Evolutionary conservation across 257 asterid species (phyloP).

Genomic region (Solanum chilense): DNA sequence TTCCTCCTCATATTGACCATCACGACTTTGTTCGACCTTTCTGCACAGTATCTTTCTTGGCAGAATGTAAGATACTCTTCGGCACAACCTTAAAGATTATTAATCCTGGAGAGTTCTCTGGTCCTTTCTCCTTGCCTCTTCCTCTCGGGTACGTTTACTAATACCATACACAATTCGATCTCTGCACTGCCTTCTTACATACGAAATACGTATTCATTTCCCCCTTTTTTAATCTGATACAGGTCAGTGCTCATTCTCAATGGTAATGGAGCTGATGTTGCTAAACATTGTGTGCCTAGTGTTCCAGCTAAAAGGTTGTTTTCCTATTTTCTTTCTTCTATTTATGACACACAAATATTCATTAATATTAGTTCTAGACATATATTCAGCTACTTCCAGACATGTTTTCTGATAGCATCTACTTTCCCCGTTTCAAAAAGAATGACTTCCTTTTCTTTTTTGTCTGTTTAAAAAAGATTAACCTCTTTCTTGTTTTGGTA

Average conservation of each 20-base stretch:
- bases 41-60: conserved; percentile 71
- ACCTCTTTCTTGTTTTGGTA: too few relatives aligned
- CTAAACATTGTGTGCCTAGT: conserved; percentile 75
- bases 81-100: conserved; percentile 48
- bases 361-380: too few relatives aligned
- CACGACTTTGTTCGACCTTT: conserved; percentile 84
- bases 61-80: conserved; percentile 66
- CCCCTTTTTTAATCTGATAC: not conserved
- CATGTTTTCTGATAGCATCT: too few relatives aligned
- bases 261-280: conserved; percentile 86
- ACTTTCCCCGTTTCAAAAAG: too few relatives aligned
- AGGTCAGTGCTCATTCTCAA: conserved; percentile 73
- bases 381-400: too few relatives aligned
- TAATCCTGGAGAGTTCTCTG: conserved; percentile 77
- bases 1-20: conserved; percentile 90
- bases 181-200: not conserved
- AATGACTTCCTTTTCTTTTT: too few relatives aligned
- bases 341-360: too few relatives aligned
- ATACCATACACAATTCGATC: not conserved
- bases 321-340: not conserved
- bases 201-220: not conserved
- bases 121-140: conserved; percentile 45
- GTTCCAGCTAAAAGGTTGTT: conserved; percentile 64
- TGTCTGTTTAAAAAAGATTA: too few relatives aligned
- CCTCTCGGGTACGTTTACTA: conserved; percentile 60